Conservation (phyloP, 768 basidiomycete genomes). For the Calvatia gigantea region DNA sequence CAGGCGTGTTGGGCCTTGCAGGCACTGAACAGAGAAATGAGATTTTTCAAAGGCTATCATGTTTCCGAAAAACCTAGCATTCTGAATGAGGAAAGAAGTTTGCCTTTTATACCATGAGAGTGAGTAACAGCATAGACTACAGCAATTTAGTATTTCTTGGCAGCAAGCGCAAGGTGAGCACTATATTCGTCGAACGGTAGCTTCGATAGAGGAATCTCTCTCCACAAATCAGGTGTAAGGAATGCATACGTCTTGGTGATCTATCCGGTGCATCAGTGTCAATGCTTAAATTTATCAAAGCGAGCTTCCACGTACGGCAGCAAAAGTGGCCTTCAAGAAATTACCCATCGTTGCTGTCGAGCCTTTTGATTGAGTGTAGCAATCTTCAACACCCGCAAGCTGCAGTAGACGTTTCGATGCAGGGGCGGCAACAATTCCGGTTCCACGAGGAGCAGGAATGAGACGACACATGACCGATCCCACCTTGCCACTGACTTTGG, state of each 20-base stretch:
- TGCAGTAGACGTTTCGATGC: conserved; percentile 96
- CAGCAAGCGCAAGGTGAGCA: conserved; percentile 81
- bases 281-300: no score
- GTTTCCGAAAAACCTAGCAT: no score
- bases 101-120: conserved; percentile 12
- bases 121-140: conserved; percentile 13
- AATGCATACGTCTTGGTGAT: conserved; percentile 98
- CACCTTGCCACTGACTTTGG: conserved; percentile 97
- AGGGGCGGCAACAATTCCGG: conserved; percentile 98
- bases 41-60: no score
- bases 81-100: conserved; percentile 13
- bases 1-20: no score
- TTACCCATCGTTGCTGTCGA: conserved; percentile 99
- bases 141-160: conserved; percentile 59
- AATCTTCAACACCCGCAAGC: conserved; percentile 96
- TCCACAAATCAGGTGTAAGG: conserved; percentile 98
- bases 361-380: conserved; percentile 97
- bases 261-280: conserved; percentile 31
- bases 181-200: conserved; percentile 95
- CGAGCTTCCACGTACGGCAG: conserved; percentile 55
- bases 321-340: conserved; percentile 97
- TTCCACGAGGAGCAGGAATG: conserved; percentile 97
- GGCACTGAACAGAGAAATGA: no score
- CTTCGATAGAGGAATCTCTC: conserved; percentile 86
- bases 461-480: conserved; percentile 99